A percentile compares a stretch with the other conserved stretches of the same genome.
phyloP scores from a whole-genome alignment of 192 early-diverging fungal genomes.

The Mortierella hygrophila region DNA sequence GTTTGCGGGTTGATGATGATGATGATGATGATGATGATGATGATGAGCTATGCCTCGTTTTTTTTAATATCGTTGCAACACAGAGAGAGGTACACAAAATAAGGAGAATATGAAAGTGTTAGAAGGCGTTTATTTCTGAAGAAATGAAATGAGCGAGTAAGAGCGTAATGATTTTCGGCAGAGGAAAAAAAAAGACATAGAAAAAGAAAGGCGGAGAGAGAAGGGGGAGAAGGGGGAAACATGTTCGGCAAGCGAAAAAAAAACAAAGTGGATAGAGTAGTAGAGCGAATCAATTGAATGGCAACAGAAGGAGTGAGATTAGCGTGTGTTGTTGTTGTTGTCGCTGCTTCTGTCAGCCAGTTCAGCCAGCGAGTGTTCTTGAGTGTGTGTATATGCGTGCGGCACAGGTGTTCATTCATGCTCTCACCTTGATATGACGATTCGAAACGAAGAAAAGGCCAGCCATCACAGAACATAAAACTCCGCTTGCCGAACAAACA shows the following conservation, averaged over 20 bases:
- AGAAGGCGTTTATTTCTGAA: not conserved
- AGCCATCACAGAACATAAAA: not conserved
- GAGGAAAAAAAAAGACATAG: not conserved
- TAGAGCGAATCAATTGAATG: not conserved
- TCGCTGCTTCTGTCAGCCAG: too few relatives aligned
- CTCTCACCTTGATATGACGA: not conserved
- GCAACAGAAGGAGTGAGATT: not conserved
- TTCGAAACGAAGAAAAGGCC: not conserved
- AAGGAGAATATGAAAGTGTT: not conserved
- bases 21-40: not conserved
- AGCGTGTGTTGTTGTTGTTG: not conserved
- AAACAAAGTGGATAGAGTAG: not conserved
- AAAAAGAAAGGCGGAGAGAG: not conserved
- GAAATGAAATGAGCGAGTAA: not conserved
- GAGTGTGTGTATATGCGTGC: too few relatives aligned
- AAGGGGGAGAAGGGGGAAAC: not conserved
- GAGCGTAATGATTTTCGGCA: not conserved
- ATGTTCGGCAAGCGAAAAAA: slow-evolving; percentile 43
- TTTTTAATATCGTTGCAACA: not conserved
- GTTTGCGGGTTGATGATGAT: not conserved
- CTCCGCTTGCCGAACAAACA: slow-evolving; percentile 17
- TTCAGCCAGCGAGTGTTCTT: too few relatives aligned
- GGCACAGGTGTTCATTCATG: not conserved
- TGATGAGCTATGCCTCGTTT: not conserved
- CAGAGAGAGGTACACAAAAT: not conserved